Evolutionary conservation across 352 stramenopile genomes (phyloP).

Genomic region (Globisporangium orthogonon): DNA sequence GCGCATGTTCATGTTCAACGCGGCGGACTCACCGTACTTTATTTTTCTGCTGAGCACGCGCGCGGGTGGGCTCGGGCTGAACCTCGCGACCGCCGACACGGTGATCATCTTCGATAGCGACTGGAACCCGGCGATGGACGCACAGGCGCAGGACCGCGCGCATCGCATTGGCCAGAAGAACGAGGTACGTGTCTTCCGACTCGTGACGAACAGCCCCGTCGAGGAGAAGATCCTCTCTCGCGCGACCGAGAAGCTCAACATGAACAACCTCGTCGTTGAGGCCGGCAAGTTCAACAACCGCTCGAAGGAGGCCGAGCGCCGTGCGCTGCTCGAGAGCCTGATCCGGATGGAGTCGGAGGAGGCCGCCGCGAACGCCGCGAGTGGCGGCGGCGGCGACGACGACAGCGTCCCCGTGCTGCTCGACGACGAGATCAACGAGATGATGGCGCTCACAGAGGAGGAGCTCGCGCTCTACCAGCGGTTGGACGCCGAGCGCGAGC

Average conservation of each 20-base stretch:
- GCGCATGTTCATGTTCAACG: constrained; percentile 98
- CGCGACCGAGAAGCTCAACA: constrained; percentile 89
- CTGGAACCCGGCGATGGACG: constrained; percentile 98
- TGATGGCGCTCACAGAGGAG: constrained; percentile 87
- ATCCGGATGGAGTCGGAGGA: constrained; percentile 89
- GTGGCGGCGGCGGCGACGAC: constrained; percentile 50
- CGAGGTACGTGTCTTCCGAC: constrained; percentile 82
- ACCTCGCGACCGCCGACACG: constrained; percentile 97
- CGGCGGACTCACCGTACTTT: constrained; percentile 87
- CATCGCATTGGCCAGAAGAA: constrained; percentile 92
- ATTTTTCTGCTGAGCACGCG: constrained; percentile 97
- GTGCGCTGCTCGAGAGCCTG: constrained; percentile 79
- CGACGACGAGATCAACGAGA: constrained; percentile 86
- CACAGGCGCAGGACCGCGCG: constrained; percentile 88
- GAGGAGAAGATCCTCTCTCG: constrained; percentile 85
- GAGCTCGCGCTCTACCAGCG: constrained; percentile 76
- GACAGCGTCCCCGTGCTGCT: constrained; percentile 58
- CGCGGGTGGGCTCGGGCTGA: constrained; percentile 96
- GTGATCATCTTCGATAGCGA: constrained; percentile 99
- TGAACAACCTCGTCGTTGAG: constrained; percentile 89
- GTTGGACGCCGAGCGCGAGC: constrained; percentile 56
- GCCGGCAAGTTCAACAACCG: constrained; percentile 87
- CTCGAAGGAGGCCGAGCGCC: constrained; percentile 81
- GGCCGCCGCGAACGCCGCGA: constrained; percentile 21
- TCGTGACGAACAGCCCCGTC: constrained; percentile 84